Evolutionary conservation across 2,329 filamentous ascomycete genomes (phyloP).

Genomic region (Rhinocladiella similis): DNA sequence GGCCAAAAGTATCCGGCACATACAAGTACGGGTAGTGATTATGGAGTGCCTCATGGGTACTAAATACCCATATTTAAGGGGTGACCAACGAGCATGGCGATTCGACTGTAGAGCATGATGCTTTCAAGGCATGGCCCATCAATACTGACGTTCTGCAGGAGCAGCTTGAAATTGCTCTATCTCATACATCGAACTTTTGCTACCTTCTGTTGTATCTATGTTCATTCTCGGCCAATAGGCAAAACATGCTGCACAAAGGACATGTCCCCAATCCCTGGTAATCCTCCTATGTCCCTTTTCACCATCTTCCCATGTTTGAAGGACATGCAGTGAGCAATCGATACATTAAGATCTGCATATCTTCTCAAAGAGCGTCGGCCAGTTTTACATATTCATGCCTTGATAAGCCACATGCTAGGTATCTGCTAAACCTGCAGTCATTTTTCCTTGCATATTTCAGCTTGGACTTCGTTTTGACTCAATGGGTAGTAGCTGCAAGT

Average conservation of each 20-base stretch:
- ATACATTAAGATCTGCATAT: conserved; percentile 23
- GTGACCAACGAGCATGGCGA: not conserved
- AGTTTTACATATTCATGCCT: conserved; percentile 19
- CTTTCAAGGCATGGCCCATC: not conserved
- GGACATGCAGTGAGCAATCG: conserved; percentile 12
- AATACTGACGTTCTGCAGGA: not conserved
- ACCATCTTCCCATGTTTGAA: conserved; percentile 18
- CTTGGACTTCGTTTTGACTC: not conserved
- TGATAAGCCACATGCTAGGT: conserved; percentile 16
- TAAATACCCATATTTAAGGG: too few relatives aligned
- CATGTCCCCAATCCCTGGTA: conserved; percentile 10
- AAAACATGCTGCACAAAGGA: conserved; percentile 14
- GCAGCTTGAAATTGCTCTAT: not conserved
- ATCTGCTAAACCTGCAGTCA: conserved; percentile 3
- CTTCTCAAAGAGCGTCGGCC: conserved; percentile 23
- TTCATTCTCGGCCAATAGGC: not conserved
- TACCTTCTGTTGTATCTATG: not conserved
- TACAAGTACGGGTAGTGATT: too few relatives aligned
- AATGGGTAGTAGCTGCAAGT: not conserved
- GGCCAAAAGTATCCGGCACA: too few relatives aligned
- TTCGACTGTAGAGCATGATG: not conserved
- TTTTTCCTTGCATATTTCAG: not conserved
- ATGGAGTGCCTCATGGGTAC: too few relatives aligned
- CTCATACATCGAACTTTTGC: not conserved
- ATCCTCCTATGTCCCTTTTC: conserved; percentile 4